Conservation (phyloP, 2,329 filamentous ascomycete species). For the Aspergillus costaricaensis region DNA sequence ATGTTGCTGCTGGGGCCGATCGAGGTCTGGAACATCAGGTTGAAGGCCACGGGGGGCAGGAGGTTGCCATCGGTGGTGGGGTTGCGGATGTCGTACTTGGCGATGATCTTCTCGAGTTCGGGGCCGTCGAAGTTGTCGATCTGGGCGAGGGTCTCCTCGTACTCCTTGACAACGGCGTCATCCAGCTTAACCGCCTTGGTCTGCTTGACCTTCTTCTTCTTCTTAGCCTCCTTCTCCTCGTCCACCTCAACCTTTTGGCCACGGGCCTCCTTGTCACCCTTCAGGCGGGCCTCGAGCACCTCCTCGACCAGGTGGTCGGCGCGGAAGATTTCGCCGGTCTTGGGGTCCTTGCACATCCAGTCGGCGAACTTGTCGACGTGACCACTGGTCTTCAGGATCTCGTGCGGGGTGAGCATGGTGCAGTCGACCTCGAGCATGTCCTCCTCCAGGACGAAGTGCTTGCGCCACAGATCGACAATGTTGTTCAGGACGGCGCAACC, state of each 20-base stretch:
- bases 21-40: conserved; percentile 96
- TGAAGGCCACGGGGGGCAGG: conserved; percentile 83
- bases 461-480: conserved; percentile 85
- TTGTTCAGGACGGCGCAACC: conserved; percentile 84
- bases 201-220: conserved; percentile 82
- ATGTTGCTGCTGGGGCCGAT: conserved; percentile 91
- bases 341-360: conserved; percentile 99
- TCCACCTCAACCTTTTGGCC: conserved; percentile 69
- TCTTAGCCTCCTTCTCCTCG: conserved; percentile 80
- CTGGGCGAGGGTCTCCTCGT: conserved; percentile 85
- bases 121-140: conserved; percentile 94
- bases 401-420: conserved; percentile 88
- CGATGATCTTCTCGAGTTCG: conserved; percentile 83
- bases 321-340: conserved; percentile 93
- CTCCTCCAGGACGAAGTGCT: conserved; percentile 90
- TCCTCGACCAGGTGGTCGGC: conserved; percentile 97
- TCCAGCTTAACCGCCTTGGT: conserved; percentile 80
- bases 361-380: conserved; percentile 98
- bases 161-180: conserved; percentile 82
- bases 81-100: conserved; percentile 88
- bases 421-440: conserved; percentile 96
- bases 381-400: conserved; percentile 91
- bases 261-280: conserved; percentile 89
- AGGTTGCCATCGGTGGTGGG: conserved; percentile 76
- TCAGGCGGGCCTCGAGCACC: conserved; percentile 80